Evolutionary conservation across 306 rosid species (phyloP).

Genomic region (Astragalus glycyphyllos): DNA sequence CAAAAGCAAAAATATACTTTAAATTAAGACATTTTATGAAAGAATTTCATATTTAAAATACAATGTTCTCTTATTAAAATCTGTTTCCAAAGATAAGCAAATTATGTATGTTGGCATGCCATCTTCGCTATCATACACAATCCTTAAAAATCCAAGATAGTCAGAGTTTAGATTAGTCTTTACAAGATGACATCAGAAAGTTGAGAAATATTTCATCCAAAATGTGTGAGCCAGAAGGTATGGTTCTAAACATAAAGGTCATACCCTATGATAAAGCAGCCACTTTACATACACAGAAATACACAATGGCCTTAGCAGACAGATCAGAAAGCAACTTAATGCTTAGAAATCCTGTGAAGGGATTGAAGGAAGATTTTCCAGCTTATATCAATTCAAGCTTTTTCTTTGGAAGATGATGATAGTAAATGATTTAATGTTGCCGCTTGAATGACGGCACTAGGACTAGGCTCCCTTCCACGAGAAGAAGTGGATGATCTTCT

Average conservation of each 20-base stretch:
- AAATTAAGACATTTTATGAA: background rate
- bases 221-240: slow-evolving; percentile 41
- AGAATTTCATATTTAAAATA: slow-evolving; percentile 7
- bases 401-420: slow-evolving; percentile 70
- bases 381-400: slow-evolving; percentile 61
- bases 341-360: slow-evolving; percentile 24
- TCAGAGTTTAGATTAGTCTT: slow-evolving; percentile 19
- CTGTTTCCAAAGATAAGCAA: slow-evolving; percentile 7
- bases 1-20: no score
- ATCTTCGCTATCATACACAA: slow-evolving; percentile 36
- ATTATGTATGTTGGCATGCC: slow-evolving; percentile 6
- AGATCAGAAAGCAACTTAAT: slow-evolving; percentile 11
- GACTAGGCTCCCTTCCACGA: slow-evolving; percentile 72
- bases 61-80: background rate
- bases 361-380: slow-evolving; percentile 25
- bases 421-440: slow-evolving; percentile 79
- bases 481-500: slow-evolving; percentile 62
- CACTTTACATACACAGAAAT: slow-evolving; percentile 43
- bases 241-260: slow-evolving; percentile 44
- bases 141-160: slow-evolving; percentile 10
- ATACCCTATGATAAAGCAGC: slow-evolving; percentile 47
- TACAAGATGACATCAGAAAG: slow-evolving; percentile 32
- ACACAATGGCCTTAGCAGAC: slow-evolving; percentile 40
- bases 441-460: slow-evolving; percentile 78
- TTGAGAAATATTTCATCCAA: slow-evolving; percentile 20